Conservation (phyloP, 805 yeast species). For the Sugiyamaella chiloensis region DNA sequence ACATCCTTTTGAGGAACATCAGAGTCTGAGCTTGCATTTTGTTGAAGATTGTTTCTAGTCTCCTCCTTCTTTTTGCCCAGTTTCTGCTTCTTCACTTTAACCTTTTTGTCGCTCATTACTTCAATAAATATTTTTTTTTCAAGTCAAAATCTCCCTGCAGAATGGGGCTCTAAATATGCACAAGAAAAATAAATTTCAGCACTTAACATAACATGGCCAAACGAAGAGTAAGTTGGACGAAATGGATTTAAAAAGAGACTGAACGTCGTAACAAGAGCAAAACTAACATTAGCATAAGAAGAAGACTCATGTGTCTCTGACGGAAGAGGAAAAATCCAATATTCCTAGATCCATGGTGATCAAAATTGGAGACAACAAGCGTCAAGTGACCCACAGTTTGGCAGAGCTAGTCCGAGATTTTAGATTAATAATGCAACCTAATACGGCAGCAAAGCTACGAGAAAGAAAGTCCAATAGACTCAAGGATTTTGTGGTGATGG, state of each 20-base stretch:
- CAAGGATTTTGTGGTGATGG: conserved; percentile 95
- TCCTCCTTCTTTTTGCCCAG: too few species aligned
- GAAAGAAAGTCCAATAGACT: conserved; percentile 86
- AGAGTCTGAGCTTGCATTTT: too few species aligned
- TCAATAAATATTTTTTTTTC: too few species aligned
- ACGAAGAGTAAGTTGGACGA: conserved; percentile 50
- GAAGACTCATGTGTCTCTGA: conserved; percentile 74
- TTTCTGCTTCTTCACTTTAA: too few species aligned
- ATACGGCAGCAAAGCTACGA: conserved; percentile 82
- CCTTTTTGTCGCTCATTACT: too few species aligned
- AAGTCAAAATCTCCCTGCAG: background rate
- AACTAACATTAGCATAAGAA: conserved; percentile 54
- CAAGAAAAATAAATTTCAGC: background rate
- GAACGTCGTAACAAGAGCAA: conserved; percentile 21
- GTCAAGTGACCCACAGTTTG: conserved; percentile 70
- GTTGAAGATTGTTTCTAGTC: too few species aligned
- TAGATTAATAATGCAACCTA: conserved; percentile 91
- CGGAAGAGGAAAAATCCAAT: conserved; percentile 64
- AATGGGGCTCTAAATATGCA: conserved; percentile 2
- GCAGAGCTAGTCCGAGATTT: conserved; percentile 83
- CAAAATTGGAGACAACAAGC: conserved; percentile 66
- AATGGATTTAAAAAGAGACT: conserved; percentile 7
- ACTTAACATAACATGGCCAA: conserved; percentile 43
- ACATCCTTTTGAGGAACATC: too few species aligned
- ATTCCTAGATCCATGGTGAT: conserved; percentile 94